phyloP scores from a whole-genome alignment of 257 asterid species.

The Solanum bulbocastanum region DNA sequence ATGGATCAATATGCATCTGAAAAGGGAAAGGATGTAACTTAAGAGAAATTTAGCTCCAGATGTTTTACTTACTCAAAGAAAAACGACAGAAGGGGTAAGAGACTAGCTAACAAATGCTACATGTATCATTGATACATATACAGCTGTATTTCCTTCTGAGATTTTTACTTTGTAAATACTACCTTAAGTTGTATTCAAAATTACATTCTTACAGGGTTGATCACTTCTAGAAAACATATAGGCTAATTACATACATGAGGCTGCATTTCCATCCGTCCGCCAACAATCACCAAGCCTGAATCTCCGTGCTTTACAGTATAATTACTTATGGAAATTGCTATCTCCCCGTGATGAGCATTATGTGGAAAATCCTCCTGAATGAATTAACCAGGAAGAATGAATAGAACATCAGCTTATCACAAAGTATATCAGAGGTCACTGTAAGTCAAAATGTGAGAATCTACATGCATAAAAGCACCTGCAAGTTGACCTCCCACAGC shows the following conservation, averaged over 20 bases:
- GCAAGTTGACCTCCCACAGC: conserved; percentile 91
- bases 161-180: neutral
- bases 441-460: neutral
- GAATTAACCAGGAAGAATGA: conserved; percentile 10
- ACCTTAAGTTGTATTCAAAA: neutral
- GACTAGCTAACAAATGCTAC: neutral
- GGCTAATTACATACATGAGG: conserved; percentile 61
- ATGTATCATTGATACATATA: neutral
- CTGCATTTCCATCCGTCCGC: conserved; percentile 98
- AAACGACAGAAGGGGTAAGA: neutral
- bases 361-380: conserved; percentile 91
- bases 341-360: conserved; percentile 92
- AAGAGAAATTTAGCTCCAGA: neutral
- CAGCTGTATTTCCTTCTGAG: neutral
- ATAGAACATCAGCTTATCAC: neutral
- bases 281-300: conserved; percentile 84
- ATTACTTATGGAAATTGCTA: conserved; percentile 76
- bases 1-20: conserved; percentile 88
- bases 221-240: neutral
- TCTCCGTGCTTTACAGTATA: conserved; percentile 92
- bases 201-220: neutral
- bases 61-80: neutral
- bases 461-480: conserved; percentile 32
- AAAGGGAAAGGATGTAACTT: neutral
- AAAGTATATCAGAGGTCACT: neutral